Evolutionary conservation across 441 rosid species (phyloP).

Genomic region (Populus hybrid): DNA sequence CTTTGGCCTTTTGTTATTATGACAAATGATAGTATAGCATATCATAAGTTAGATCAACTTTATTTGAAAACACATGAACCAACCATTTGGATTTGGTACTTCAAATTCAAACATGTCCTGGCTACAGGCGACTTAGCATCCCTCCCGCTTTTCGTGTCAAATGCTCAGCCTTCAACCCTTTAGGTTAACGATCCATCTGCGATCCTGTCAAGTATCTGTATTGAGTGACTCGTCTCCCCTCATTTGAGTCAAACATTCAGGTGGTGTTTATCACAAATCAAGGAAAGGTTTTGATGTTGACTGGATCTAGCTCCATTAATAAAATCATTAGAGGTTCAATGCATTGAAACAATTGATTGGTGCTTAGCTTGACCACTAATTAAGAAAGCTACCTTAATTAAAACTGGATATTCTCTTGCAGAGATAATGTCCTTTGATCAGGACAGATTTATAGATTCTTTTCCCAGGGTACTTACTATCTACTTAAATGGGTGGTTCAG

Average conservation of each 20-base stretch:
- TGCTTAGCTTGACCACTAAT: conserved; percentile 3
- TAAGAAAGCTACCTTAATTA: background rate
- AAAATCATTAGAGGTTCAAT: background rate
- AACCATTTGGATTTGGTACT: no score
- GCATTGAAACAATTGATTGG: background rate
- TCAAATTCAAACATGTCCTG: background rate
- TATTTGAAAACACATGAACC: no score
- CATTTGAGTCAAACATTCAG: no score
- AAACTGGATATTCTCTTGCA: background rate
- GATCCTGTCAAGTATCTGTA: background rate
- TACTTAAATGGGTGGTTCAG: background rate
- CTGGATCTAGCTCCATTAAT: background rate
- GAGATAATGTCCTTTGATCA: background rate
- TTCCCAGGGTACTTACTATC: no score
- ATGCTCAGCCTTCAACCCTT: background rate
- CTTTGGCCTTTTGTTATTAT: background rate
- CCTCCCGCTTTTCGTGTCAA: background rate
- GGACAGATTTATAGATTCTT: conserved; percentile 1
- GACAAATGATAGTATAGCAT: background rate
- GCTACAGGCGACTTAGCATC: background rate
- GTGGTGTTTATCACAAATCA: background rate
- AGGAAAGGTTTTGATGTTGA: background rate
- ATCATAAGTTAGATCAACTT: no score
- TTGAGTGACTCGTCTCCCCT: no score
- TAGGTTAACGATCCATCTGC: background rate